Evolutionary conservation across 202 grass and related monocot genomes (phyloP).

Genomic region (Setaria italica): DNA sequence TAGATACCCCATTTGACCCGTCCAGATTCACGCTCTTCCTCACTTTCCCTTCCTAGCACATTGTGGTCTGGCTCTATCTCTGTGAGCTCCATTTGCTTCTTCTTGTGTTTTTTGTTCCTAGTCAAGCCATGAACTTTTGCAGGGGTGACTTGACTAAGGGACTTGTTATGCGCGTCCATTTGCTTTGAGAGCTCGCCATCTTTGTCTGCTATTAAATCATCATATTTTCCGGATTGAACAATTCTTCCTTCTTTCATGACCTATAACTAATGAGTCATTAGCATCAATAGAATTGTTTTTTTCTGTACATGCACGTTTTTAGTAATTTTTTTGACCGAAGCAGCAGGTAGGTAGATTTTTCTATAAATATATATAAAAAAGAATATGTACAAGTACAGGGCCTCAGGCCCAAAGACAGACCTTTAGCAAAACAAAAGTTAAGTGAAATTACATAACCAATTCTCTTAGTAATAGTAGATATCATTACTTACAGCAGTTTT

Average conservation of each 20-base stretch:
- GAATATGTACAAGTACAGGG: no score
- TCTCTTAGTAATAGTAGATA: constrained; percentile 17
- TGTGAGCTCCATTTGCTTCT: constrained; percentile 49
- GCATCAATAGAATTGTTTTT: constrained; percentile 14
- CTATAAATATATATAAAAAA: neutral
- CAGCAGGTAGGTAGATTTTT: neutral
- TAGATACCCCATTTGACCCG: constrained; percentile 83
- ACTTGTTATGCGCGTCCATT: constrained; percentile 74
- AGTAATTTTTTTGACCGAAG: neutral
- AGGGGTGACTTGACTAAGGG: constrained; percentile 67
- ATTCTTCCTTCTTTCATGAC: constrained; percentile 88
- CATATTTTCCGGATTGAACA: constrained; percentile 84
- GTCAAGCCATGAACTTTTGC: constrained; percentile 46
- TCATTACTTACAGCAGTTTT: neutral
- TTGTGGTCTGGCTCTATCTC: constrained; percentile 53
- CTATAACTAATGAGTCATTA: constrained; percentile 48
- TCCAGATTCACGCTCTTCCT: constrained; percentile 87
- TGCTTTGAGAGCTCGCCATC: constrained; percentile 65
- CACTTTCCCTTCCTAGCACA: constrained; percentile 49
- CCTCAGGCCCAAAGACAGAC: neutral
- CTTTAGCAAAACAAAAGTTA: neutral
- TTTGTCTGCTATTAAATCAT: constrained; percentile 69
- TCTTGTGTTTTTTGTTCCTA: constrained; percentile 46
- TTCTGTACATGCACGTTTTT: constrained; percentile 30
- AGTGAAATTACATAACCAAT: neutral